Evolutionary conservation across 495 filamentous ascomycete species (phyloP), one percentile per base, ranked within the genome.

Genomic region (Xylaria curta): DNA sequence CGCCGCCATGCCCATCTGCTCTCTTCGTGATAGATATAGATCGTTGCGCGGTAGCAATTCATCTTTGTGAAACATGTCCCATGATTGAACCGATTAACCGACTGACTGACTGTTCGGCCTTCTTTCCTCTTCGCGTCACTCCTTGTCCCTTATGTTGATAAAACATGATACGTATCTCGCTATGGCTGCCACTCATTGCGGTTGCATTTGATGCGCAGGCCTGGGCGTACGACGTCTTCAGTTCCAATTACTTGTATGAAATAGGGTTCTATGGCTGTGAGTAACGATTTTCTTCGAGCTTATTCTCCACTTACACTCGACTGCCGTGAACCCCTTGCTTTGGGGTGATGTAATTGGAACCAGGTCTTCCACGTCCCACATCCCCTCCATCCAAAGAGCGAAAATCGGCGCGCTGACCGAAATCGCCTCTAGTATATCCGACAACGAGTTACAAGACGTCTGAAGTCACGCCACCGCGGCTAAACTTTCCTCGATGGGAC

Each of bases 401-500:
- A 51, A 31, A 46, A 64, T 44, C 38, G 51, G n/a, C 19, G 15
- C 9, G 26, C 69, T 71, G 60, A 71, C 69, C 56, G 24, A 70
- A 59, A 0, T 4, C 6, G 40, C n/a, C 4, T 24, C 17, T 54
- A 71, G 69, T 73, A 40, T 73, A 64, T 51, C 72, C 72, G 1
- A 54, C 56, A 7, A 61, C 33, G 4, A 66, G 19, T 21, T 74
- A 19, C 62, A 70, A 71, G 15, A 71, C 72, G 1, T 68, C 72
- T 13, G 66, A 71, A 44, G 54, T 72, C 65, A 42, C 60, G 2
- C 28, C 74, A 76, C 81, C 82, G 8, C 69, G 76, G 9, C n/a
- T 84, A 19, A 84, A 83, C 69, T 81, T 80, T 31, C 74, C 80
- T 59, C 71, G 76, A 24, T 70, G 74, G 38, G 76, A 76, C 63